Conservation (phyloP, 2,329 filamentous ascomycete genomes). For the Hypoxylon sp. region DNA sequence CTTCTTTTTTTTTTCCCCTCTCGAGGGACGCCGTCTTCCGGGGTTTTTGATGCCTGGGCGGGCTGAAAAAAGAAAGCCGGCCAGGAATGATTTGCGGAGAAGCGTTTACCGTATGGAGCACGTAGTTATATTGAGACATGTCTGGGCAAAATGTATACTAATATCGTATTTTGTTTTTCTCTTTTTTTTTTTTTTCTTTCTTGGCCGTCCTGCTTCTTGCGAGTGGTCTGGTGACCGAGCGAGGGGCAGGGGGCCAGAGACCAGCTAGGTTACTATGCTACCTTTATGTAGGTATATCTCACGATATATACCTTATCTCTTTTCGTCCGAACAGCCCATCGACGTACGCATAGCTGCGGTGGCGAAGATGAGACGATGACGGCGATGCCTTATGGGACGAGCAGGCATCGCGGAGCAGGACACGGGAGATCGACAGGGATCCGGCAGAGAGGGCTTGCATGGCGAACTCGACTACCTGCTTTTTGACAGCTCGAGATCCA, state of each 20-base stretch:
- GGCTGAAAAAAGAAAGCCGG: background rate
- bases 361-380: slow-evolving; percentile 8
- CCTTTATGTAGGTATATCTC: no score
- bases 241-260: no score
- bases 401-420: slow-evolving; percentile 5
- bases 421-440: slow-evolving; percentile 28
- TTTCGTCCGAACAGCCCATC: background rate
- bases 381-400: slow-evolving; percentile 14
- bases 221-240: no score
- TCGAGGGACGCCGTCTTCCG: background rate
- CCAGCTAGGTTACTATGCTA: no score
- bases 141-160: no score
- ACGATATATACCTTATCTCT: slow-evolving; percentile 13
- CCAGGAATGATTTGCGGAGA: background rate
- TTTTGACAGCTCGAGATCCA: background rate
- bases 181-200: no score
- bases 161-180: no score
- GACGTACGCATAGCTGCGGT: background rate
- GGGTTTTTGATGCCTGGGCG: background rate
- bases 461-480: no score
- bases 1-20: no score
- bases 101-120: background rate
- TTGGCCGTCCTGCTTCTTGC: no score
- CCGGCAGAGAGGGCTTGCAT: slow-evolving; percentile 5
- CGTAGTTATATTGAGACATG: background rate